Evolutionary conservation across 2,329 filamentous ascomycete species (phyloP), one percentile per base, ranked within the genome.

Genomic region (Pestalotiopsis sp.): DNA sequence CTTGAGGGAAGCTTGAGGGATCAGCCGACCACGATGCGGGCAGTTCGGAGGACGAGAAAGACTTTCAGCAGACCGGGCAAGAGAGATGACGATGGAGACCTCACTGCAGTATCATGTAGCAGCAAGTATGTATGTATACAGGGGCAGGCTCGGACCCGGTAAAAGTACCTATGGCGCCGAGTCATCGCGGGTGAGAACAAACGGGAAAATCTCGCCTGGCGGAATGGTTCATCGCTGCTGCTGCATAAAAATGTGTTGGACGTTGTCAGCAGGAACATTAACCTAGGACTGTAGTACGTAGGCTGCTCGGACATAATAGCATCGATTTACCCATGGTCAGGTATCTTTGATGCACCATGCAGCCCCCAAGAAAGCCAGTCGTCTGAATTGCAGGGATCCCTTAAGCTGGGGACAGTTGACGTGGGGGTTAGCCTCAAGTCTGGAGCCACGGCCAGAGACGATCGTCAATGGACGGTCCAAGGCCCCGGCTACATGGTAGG

Each of bases 351-450:
- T 23, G 38, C 45, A 49, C n/a, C 38, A 38, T 66, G 27, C 41
- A 66, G 63, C 41, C 49, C 63, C 49, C 25, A 65, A 57, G 25
- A 45, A 23, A 27, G 12, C 63, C 27, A 17, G 49, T n/a, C 23
- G n/a, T 36, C 25, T 25, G 20, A n/a, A 14, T 17, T 49, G 61
- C 59, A 62, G 59, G 61, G 61, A 27, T 23, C 7, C 40, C 40
- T 49, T 4, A 7, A 64, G 38, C 13, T 36, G 20, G 61, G 49
- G 49, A 66, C 36, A 25, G 4, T 58, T 14, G 63, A 57, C 59
- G 63, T 66, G 63, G 63, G 63, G 63, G 63, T 57, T 66, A 66
- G 63, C 63, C 63, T 56, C 63, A 66, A 66, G 63, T 38, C 31
- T n/a, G 63, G 49, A 45, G 49, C 40, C 49, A 66, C 45, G 41